phyloP scores from a whole-genome alignment of 2,329 filamentous ascomycete species.

The Penicillium janthinellum region DNA sequence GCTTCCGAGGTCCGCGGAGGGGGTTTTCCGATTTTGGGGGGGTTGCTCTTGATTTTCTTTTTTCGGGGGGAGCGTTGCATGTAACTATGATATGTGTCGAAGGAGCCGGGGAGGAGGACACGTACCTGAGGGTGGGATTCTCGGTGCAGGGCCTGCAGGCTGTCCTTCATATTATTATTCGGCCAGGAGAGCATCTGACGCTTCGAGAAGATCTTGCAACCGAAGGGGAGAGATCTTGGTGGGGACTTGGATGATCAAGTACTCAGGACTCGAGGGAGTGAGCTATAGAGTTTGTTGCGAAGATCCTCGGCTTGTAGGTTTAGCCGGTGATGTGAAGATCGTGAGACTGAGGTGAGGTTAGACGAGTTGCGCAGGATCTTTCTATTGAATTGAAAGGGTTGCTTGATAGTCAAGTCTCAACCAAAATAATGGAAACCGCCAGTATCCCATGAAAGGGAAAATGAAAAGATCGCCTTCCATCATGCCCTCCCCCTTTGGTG shows the following conservation, averaged over 20 bases:
- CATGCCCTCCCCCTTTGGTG: background rate
- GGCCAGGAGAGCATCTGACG: conserved; percentile 9
- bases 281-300: background rate
- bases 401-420: background rate
- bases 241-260: background rate
- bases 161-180: conserved; percentile 10
- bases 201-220: background rate
- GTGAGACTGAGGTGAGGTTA: too few species aligned
- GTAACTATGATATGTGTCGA: background rate
- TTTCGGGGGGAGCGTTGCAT: background rate
- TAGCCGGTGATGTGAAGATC: background rate
- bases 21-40: background rate
- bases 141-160: background rate
- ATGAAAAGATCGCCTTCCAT: background rate
- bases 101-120: background rate
- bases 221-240: background rate
- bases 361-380: background rate
- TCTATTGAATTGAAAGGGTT: background rate
- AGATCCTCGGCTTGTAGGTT: background rate
- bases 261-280: background rate
- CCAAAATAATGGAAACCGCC: background rate
- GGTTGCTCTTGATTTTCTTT: background rate
- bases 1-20: background rate
- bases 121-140: conserved; percentile 10
- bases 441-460: background rate